Conservation (phyloP, 495 filamentous ascomycete species). For the Aspergillus baeticus region DNA sequence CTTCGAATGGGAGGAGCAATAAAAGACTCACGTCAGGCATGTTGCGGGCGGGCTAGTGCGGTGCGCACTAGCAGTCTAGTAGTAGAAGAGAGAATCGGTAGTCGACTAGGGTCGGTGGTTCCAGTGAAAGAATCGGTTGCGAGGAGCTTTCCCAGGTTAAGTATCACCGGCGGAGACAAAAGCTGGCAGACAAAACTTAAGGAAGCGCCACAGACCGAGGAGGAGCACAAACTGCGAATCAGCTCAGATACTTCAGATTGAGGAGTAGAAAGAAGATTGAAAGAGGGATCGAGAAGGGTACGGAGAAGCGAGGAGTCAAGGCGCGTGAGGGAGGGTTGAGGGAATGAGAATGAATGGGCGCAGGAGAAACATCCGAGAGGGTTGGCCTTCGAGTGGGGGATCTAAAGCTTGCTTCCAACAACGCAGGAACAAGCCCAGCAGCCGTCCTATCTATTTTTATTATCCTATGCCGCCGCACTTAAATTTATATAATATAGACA, state of each 20-base stretch:
- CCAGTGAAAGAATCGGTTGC: neutral
- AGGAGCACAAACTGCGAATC: neutral
- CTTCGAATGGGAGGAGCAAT: neutral
- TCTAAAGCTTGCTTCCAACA: neutral
- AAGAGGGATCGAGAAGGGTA: conserved; percentile 6
- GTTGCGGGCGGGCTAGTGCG: conserved; percentile 13
- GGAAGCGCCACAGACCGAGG: conserved; percentile 12
- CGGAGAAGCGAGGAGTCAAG: conserved; percentile 19
- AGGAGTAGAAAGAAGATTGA: neutral
- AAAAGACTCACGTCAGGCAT: conserved; percentile 48
- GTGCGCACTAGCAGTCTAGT: conserved; percentile 5
- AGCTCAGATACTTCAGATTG: neutral
- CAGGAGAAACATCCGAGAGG: conserved; percentile 1
- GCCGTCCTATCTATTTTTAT: neutral
- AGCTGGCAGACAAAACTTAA: conserved; percentile 5
- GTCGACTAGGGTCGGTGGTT: neutral
- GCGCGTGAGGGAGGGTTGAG: conserved; percentile 9
- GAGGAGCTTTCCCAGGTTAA: conserved; percentile 2
- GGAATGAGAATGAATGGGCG: conserved; percentile 12
- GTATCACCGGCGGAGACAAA: conserved; percentile 16
- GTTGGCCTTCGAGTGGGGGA: conserved; percentile 9
- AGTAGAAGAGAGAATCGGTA: neutral
- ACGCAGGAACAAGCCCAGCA: neutral
- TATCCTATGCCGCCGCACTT: too few species aligned
- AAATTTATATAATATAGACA: too few species aligned